These are phyloP conservation scores for Cordyceps javanica DNA, from an alignment of 2,329 filamentous ascomycete species.

Conservation along the genomic window DNA sequence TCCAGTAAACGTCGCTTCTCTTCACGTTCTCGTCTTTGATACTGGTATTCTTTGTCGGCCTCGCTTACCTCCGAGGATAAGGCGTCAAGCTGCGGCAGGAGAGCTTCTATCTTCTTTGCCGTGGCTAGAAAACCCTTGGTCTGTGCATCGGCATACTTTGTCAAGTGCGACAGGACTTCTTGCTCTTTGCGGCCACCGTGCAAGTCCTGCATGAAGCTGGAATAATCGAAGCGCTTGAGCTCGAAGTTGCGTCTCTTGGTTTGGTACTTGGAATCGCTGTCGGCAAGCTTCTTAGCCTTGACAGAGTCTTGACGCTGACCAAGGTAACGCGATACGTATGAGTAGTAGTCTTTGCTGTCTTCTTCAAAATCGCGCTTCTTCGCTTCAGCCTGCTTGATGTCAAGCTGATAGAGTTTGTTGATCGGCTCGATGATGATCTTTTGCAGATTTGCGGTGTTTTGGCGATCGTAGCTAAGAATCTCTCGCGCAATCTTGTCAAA, in stretches of 20 bases:
- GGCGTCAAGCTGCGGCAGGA: conserved; percentile 85
- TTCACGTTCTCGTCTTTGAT: conserved; percentile 89
- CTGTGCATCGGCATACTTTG: conserved; percentile 87
- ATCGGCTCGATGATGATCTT: conserved; percentile 93
- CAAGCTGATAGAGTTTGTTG: conserved; percentile 82
- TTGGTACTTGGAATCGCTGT: conserved; percentile 96
- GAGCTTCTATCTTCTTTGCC: conserved; percentile 78
- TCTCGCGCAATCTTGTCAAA: conserved; percentile 95
- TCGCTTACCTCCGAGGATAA: conserved; percentile 83
- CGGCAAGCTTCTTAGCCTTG: conserved; percentile 93
- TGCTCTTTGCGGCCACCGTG: conserved; percentile 98
- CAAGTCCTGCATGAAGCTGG: conserved; percentile 98
- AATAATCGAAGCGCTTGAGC: conserved; percentile 96
- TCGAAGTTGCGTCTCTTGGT: conserved; percentile 91
- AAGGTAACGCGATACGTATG: conserved; percentile 91
- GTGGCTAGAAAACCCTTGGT: conserved; percentile 75
- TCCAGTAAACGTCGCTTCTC: conserved; percentile 88
- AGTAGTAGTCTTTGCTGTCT: conserved; percentile 97
- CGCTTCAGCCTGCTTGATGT: conserved; percentile 94
- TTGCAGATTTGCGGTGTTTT: conserved; percentile 78
- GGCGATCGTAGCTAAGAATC: conserved; percentile 78
- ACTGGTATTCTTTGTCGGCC: conserved; percentile 94
- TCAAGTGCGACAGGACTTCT: conserved; percentile 89
- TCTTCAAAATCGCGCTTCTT: conserved; percentile 99
- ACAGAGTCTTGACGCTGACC: conserved; percentile 91